These are phyloP conservation scores for Henningerozyma blattae DNA, from an alignment of 805 yeast species.

Conservation along the genomic window DNA sequence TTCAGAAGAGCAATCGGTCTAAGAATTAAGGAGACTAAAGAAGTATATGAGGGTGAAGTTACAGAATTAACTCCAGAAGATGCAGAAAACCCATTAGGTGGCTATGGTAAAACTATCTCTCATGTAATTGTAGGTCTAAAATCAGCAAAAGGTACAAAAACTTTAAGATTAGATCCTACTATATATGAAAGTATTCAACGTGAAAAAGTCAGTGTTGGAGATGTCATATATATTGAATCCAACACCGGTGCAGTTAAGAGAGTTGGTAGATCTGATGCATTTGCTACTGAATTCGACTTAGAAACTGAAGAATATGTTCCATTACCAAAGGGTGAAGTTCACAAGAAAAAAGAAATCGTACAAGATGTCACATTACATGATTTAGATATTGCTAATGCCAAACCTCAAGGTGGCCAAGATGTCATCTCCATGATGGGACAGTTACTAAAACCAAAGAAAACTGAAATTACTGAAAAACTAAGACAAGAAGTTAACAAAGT, in stretches of 20 bases:
- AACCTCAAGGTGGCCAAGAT: slow-evolving; percentile 96
- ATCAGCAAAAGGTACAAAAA: slow-evolving; percentile 86
- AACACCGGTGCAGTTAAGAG: slow-evolving; percentile 96
- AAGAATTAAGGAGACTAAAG: slow-evolving; percentile 92
- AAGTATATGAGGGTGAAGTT: slow-evolving; percentile 96
- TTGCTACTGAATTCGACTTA: slow-evolving; percentile 94
- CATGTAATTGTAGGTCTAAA: slow-evolving; percentile 91
- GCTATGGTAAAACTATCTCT: slow-evolving; percentile 91
- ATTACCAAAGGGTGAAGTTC: slow-evolving; percentile 97
- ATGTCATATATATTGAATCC: slow-evolving; percentile 92
- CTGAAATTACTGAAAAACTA: slow-evolving; percentile 93
- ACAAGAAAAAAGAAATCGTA: slow-evolving; percentile 93
- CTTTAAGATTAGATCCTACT: slow-evolving; percentile 77
- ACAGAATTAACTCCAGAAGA: slow-evolving; percentile 93
- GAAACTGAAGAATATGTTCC: slow-evolving; percentile 99
- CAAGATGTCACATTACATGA: slow-evolving; percentile 97
- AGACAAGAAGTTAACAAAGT: slow-evolving; percentile 91
- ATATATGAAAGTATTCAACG: slow-evolving; percentile 90
- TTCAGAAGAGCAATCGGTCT: slow-evolving; percentile 94
- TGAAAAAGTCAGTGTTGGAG: slow-evolving; percentile 91
- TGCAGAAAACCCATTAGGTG: slow-evolving; percentile 92
- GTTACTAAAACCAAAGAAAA: slow-evolving; percentile 86
- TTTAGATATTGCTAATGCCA: slow-evolving; percentile 89
- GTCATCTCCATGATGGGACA: slow-evolving; percentile 96
- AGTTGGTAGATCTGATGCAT: slow-evolving; percentile 97